Evolutionary conservation across 768 basidiomycete genomes (phyloP).

Genomic region (Hypsizygus marmoreus): DNA sequence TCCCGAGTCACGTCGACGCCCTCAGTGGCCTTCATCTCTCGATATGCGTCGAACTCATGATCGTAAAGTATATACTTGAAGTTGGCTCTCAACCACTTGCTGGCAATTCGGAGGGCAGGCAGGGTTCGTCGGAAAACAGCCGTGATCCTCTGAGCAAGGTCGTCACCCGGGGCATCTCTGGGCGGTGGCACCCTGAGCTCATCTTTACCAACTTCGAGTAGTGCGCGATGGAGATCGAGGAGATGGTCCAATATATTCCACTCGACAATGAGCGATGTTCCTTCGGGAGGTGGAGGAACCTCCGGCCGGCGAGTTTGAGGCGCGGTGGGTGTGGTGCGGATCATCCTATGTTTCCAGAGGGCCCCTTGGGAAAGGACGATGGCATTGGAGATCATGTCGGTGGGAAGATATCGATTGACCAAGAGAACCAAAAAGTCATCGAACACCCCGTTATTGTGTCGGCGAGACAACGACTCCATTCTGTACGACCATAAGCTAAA

Average conservation of each 20-base stretch:
- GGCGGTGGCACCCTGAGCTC: conserved; percentile 62
- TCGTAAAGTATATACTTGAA: conserved; percentile 62
- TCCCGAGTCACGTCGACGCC: conserved; percentile 31
- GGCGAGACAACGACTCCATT: conserved; percentile 48
- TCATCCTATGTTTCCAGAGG: conserved; percentile 82
- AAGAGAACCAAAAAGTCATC: conserved; percentile 63
- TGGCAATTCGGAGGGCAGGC: conserved; percentile 83
- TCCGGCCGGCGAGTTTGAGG: conserved; percentile 26
- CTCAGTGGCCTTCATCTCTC: conserved; percentile 29
- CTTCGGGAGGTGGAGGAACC: conserved; percentile 25
- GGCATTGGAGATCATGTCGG: conserved; percentile 75
- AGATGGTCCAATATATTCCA: conserved; percentile 68
- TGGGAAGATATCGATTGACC: conserved; percentile 67
- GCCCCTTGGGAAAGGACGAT: conserved; percentile 78
- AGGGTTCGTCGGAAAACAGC: conserved; percentile 84
- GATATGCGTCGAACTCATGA: conserved; percentile 36
- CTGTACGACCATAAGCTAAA: conserved; percentile 29
- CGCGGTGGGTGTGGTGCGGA: conserved; percentile 46
- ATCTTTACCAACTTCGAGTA: conserved; percentile 65
- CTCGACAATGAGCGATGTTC: conserved; percentile 50
- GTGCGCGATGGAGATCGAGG: conserved; percentile 59
- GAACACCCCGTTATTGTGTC: conserved; percentile 49
- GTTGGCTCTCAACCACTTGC: conserved; percentile 87
- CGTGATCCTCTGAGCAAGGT: conserved; percentile 81
- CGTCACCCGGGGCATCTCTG: conserved; percentile 53